Conservation (phyloP, 2,329 filamentous ascomycete species). For the Nectriaceae sp. region DNA sequence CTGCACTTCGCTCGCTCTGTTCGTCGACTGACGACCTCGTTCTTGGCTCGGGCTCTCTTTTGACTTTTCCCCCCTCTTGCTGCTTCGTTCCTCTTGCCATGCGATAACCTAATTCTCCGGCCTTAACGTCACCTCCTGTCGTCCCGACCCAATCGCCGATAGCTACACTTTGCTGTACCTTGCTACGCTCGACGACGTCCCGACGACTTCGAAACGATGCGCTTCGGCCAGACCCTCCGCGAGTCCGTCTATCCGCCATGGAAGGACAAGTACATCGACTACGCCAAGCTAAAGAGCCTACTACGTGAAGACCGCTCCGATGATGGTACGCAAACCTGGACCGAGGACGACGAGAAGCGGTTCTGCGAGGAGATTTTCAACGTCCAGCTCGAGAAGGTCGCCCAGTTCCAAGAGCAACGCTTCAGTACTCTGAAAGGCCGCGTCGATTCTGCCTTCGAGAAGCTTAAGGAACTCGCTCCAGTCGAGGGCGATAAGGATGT, state of each 20-base stretch:
- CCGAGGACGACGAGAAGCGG: constrained; percentile 86
- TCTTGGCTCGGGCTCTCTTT: too few species aligned
- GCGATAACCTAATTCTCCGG: too few species aligned
- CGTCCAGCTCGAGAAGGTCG: constrained; percentile 91
- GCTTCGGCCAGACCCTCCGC: constrained; percentile 87
- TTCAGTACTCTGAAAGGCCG: constrained; percentile 59
- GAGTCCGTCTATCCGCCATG: constrained; percentile 81
- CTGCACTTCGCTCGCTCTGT: too few species aligned
- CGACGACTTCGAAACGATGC: too few species aligned
- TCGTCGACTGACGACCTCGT: too few species aligned
- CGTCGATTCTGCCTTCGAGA: constrained; percentile 60
- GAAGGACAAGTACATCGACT: constrained; percentile 95
- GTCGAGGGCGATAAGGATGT: constrained; percentile 51
- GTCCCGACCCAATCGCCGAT: too few species aligned
- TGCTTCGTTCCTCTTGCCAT: too few species aligned
- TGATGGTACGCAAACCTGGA: constrained; percentile 75
- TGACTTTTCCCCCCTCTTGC: too few species aligned
- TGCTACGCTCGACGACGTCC: too few species aligned
- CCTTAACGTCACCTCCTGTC: too few species aligned
- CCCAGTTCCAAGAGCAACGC: constrained; percentile 82
- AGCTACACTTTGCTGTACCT: too few species aligned
- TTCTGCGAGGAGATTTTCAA: constrained; percentile 97
- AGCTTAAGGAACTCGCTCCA: constrained; percentile 77
- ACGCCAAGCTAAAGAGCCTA: constrained; percentile 86
- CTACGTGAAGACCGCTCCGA: constrained; percentile 72